Evolutionary conservation across 1,139 yeast genomes (phyloP).

Genomic region (Yamadazyma atmosphaerica): DNA sequence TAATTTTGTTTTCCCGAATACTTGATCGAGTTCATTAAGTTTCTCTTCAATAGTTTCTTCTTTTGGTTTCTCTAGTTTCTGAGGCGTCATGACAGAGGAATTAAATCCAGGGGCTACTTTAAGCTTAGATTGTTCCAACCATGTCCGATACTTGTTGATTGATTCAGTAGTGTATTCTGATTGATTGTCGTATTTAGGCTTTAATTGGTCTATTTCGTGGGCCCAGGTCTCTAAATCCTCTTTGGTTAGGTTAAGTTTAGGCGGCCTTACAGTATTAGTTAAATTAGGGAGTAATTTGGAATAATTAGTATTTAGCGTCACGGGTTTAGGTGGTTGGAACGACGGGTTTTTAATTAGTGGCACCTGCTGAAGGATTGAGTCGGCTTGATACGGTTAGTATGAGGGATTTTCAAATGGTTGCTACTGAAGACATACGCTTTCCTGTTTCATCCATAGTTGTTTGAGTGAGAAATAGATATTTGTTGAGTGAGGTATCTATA

Average conservation of each 20-base stretch:
- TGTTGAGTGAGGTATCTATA: neutral
- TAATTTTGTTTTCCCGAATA: neutral
- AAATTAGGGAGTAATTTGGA: constrained; percentile 40
- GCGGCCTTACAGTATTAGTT: constrained; percentile 37
- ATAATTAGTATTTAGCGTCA: constrained; percentile 54
- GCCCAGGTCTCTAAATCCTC: constrained; percentile 33
- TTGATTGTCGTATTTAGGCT: constrained; percentile 12
- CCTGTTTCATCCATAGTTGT: constrained; percentile 20
- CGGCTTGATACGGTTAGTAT: constrained; percentile 35
- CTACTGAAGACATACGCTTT: constrained; percentile 23
- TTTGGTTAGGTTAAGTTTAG: constrained; percentile 31
- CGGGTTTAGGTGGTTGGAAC: constrained; percentile 57
- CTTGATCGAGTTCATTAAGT: neutral
- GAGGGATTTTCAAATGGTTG: too few relatives aligned
- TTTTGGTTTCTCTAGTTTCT: constrained; percentile 9
- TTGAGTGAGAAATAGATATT: neutral
- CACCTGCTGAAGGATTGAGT: constrained; percentile 52
- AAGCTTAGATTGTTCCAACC: constrained; percentile 36
- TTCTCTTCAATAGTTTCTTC: neutral
- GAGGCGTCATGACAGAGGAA: constrained; percentile 36
- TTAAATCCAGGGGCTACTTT: constrained; percentile 47
- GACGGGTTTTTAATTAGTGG: constrained; percentile 60
- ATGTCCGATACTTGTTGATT: constrained; percentile 24
- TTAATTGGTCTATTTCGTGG: constrained; percentile 23
- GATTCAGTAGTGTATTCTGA: constrained; percentile 7